phyloP scores from a whole-genome alignment of 768 basidiomycete genomes.

The Flagelloscypha sp. region DNA sequence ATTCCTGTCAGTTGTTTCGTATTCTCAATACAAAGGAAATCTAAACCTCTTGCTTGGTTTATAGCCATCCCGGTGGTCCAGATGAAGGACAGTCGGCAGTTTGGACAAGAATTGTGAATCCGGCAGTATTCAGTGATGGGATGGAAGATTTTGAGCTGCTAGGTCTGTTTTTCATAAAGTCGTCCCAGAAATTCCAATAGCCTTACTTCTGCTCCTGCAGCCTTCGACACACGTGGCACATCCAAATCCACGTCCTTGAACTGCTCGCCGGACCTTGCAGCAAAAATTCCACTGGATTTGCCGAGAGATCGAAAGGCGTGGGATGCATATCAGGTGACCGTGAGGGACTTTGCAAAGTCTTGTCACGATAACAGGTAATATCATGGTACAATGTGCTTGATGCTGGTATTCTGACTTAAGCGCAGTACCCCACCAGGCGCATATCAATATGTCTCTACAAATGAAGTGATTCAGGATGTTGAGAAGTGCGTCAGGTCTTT shows the following conservation, averaged over 20 bases:
- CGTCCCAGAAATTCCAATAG: not conserved
- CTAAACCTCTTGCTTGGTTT: not conserved
- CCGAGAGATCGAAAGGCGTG: slow-evolving; percentile 9
- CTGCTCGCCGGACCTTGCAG: slow-evolving; percentile 6
- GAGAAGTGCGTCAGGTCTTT: no score
- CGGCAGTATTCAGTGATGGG: slow-evolving; percentile 5
- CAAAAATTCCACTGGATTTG: no score
- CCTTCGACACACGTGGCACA: slow-evolving; percentile 12
- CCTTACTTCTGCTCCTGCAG: slow-evolving; percentile 5
- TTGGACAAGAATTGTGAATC: slow-evolving; percentile 8
- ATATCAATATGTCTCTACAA: slow-evolving; percentile 10
- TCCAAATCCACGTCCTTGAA: slow-evolving; percentile 14
- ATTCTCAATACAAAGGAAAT: no score
- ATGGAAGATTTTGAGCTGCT: slow-evolving; percentile 13
- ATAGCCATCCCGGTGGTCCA: slow-evolving; percentile 11
- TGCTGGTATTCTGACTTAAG: no score
- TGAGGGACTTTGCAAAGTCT: slow-evolving; percentile 8
- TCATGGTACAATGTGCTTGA: no score
- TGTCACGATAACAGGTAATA: slow-evolving; percentile 9
- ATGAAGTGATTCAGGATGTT: slow-evolving; percentile 13
- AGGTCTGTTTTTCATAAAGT: slow-evolving; percentile 3
- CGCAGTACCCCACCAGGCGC: slow-evolving; percentile 12
- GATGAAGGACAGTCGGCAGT: slow-evolving; percentile 9
- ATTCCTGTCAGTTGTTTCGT: no score
- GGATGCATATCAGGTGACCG: slow-evolving; percentile 8